These are phyloP conservation scores for Whalleya microplaca DNA, from an alignment of 2,329 filamentous ascomycete genomes.

Conservation along the genomic window DNA sequence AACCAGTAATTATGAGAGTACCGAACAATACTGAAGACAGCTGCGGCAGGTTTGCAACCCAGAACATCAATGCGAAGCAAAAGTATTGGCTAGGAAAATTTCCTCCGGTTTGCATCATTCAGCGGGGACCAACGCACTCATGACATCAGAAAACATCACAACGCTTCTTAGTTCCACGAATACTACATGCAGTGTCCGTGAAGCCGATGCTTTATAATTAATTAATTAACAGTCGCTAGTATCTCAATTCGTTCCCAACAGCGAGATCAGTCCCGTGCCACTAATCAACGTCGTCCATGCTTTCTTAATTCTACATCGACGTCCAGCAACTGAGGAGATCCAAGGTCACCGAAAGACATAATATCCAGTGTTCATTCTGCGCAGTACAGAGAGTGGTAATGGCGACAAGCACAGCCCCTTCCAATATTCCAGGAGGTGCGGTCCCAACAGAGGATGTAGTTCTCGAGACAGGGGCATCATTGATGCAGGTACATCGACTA, in stretches of 20 bases:
- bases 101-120: constrained; percentile 7
- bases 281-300: no score
- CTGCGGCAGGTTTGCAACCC: no score
- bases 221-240: no score
- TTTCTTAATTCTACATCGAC: not conserved
- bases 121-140: constrained; percentile 18
- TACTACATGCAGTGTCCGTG: not conserved
- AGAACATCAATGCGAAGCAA: no score
- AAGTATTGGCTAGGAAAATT: not conserved
- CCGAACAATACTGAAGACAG: no score
- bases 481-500: constrained; percentile 53
- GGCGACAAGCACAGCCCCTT: constrained; percentile 15
- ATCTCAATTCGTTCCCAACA: no score
- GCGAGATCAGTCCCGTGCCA: no score
- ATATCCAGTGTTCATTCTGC: not conserved
- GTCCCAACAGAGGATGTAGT: constrained; percentile 59
- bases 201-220: no score
- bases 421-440: constrained; percentile 50
- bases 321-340: not conserved
- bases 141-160: constrained; percentile 22
- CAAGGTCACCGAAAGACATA: not conserved
- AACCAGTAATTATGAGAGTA: no score
- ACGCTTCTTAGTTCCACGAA: not conserved
- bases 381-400: constrained; percentile 1
- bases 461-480: constrained; percentile 63